A percentile compares a stretch with the other conserved stretches of the same genome.
These are phyloP conservation scores for Malassezia dermatis DNA, from an alignment of 1,284 basidiomycete genomes.

Conservation along the genomic window DNA sequence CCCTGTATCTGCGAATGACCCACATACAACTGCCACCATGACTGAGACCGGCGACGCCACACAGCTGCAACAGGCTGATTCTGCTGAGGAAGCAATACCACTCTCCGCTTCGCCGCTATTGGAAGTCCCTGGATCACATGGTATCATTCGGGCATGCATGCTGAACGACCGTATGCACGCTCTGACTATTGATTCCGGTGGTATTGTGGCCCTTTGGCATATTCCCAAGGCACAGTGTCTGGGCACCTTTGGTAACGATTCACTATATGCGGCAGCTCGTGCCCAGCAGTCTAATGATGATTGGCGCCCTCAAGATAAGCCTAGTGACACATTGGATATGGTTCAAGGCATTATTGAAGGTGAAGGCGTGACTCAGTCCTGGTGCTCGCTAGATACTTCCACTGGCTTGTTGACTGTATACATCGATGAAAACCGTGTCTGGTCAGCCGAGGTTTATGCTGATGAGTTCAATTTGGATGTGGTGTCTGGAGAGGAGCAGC, in stretches of 20 bases:
- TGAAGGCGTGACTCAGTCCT: slow-evolving; percentile 70
- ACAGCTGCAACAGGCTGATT: not conserved
- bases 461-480: slow-evolving; percentile 61
- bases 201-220: slow-evolving; percentile 82
- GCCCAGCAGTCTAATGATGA: slow-evolving; percentile 17
- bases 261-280: slow-evolving; percentile 48
- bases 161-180: slow-evolving; percentile 86
- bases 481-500: not conserved
- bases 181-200: slow-evolving; percentile 74
- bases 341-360: slow-evolving; percentile 83
- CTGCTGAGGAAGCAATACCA: slow-evolving; percentile 60
- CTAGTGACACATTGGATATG: slow-evolving; percentile 66
- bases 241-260: slow-evolving; percentile 64
- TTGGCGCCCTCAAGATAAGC: slow-evolving; percentile 29
- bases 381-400: slow-evolving; percentile 82
- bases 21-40: not conserved
- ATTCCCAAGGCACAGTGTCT: slow-evolving; percentile 67
- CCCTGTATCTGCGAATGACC: not conserved
- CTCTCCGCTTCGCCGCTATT: slow-evolving; percentile 58
- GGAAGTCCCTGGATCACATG: slow-evolving; percentile 65
- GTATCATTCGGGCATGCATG: slow-evolving; percentile 69
- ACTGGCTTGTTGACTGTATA: slow-evolving; percentile 79
- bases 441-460: slow-evolving; percentile 87
- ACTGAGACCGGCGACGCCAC: not conserved
- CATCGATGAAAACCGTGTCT: slow-evolving; percentile 67